Percentiles rank a stretch among this genome's conserved stretches.
phyloP scores from a whole-genome alignment of 441 rosid species.

The Jatropha multifida region DNA sequence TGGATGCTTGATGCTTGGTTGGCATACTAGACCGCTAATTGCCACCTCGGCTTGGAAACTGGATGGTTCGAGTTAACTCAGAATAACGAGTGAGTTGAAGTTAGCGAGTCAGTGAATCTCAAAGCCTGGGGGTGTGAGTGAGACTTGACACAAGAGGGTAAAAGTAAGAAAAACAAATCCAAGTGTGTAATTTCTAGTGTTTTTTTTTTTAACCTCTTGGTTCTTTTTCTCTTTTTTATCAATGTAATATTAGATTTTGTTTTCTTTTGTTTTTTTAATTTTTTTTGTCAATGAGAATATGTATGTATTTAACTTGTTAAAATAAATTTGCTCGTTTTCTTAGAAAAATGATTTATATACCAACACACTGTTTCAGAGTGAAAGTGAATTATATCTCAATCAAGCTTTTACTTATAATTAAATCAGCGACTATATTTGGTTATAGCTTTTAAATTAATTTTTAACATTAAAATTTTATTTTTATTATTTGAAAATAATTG shows the following conservation, averaged over 20 bases:
- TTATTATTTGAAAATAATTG: too few species aligned
- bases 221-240: not conserved
- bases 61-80: slow-evolving; percentile 13
- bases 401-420: too few species aligned
- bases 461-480: too few species aligned
- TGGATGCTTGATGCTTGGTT: slow-evolving; percentile 83
- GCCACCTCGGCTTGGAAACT: slow-evolving; percentile 91
- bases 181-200: slow-evolving; percentile 28
- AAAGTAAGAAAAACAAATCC: slow-evolving; percentile 10
- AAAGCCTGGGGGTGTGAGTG: slow-evolving; percentile 5
- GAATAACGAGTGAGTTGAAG: slow-evolving; percentile 8
- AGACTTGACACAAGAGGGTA: not conserved
- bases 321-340: slow-evolving; percentile 16
- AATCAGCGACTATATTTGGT: too few species aligned
- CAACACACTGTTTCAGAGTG: too few species aligned
- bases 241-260: slow-evolving; percentile 2
- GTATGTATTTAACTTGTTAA: slow-evolving; percentile 12
- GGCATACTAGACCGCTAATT: slow-evolving; percentile 83
- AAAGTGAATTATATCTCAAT: too few species aligned
- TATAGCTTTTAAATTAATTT: too few species aligned
- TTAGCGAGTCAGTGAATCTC: slow-evolving; percentile 12
- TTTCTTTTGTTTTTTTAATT: slow-evolving; percentile 9
- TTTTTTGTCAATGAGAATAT: slow-evolving; percentile 14
- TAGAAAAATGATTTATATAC: not conserved
- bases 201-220: not conserved